Conservation (phyloP, 108 stramenopile species). For the Fistulifera pelliculosa region DNA sequence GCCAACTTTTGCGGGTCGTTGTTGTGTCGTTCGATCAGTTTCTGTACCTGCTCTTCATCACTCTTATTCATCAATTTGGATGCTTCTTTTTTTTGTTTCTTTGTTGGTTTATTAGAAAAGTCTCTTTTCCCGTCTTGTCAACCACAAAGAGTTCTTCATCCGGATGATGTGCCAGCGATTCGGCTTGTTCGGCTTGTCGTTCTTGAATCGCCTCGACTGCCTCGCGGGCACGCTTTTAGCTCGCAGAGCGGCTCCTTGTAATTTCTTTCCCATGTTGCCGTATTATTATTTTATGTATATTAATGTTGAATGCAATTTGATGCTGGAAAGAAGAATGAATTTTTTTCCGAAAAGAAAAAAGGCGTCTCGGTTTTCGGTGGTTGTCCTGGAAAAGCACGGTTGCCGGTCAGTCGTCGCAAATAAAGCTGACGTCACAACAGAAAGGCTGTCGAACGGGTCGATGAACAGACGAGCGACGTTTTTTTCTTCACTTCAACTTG, state of each 20-base stretch:
- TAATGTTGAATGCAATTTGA: too few species aligned
- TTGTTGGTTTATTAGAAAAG: conserved; percentile 9
- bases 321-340: too few species aligned
- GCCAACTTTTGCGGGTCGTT: conserved; percentile 21
- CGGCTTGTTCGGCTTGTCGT: conserved; percentile 25
- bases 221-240: conserved; percentile 48
- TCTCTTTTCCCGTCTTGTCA: conserved; percentile 44
- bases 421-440: too few species aligned
- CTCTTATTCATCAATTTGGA: conserved; percentile 18
- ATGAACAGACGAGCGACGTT: too few species aligned
- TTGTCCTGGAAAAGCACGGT: too few species aligned
- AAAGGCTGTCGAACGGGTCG: too few species aligned
- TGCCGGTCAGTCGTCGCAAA: too few species aligned
- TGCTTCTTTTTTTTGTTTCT: conserved; percentile 12
- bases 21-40: conserved; percentile 21
- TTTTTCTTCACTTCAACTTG: too few species aligned
- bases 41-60: conserved; percentile 31
- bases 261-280: conserved; percentile 50
- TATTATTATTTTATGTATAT: not conserved
- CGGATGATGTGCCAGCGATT: conserved; percentile 28
- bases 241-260: conserved; percentile 51
- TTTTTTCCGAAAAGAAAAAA: too few species aligned
- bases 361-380: too few species aligned
- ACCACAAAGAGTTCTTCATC: conserved; percentile 73
- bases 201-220: conserved; percentile 42